Evolutionary conservation across 2,329 filamentous ascomycete species (phyloP), one percentile per base, ranked within the genome.

Genomic region (Harringtonia aguacate): DNA sequence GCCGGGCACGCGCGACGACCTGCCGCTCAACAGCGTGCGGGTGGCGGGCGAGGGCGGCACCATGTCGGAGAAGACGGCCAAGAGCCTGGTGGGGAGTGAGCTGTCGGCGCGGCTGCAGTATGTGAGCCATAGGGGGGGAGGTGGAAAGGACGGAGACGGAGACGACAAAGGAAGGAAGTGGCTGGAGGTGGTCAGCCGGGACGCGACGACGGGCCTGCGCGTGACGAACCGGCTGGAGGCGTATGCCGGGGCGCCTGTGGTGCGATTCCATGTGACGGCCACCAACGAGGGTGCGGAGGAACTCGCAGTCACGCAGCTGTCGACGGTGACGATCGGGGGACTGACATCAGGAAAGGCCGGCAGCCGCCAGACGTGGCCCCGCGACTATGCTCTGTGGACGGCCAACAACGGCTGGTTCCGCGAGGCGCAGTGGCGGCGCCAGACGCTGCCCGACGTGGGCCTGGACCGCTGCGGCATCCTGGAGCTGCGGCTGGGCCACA

Each of bases 371-470:
- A 29, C 20, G 4, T 41, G 39, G 39, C 15, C 39, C 8, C 18
- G 34, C 20, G 28, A 17, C 4, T 41, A 29, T 28, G 34, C 39
- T 14, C 39, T 41, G 29, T 12, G 39, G 29, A 41, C 39, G 39
- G 39, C 39, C 6, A 41, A 28, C 28, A 41, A 41, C 29, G 34
- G 29, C 4, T 61, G 59, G 59, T 61, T 63, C 42, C 48, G 61
- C 27, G 57, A 63, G 48, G 53, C 55, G 1, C 58, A 61, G 42
- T 61, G 61, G 60, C 50, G 51, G 5, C 52, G 53, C 4, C 40
- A 51, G 12, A 43, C 48, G 13, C 50, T 60, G 12, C 52, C 58
- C 8, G 52, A 53, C 21, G 43, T 60, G 12, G 56, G 59, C 4
- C 36, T 61, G 8, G 56, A 62, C 40, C 49, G 56, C 39, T 48